Base-by-base conservation (phyloP, 495 filamentous ascomycete genomes). In the Staphylotrichum tortipilum region DNA sequence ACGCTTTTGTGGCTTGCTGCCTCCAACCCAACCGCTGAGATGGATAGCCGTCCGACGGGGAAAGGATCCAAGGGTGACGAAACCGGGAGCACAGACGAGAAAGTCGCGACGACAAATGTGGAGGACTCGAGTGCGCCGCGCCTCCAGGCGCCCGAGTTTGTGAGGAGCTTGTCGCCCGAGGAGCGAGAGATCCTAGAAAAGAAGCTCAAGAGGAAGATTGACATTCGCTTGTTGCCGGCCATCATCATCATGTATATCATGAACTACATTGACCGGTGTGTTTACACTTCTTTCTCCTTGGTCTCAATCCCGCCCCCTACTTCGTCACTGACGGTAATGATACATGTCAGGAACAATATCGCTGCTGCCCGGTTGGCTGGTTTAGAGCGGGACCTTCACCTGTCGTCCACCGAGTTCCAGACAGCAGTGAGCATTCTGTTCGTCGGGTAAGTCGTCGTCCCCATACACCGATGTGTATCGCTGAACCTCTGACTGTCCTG, bases 211-310 rank as follows among this genome's bases (percentile, higher is more conserved):
- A 69, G 78, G 44, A 86, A 84, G 60, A 83, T 87, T 24, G 84
- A 86, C 60, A 36, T 78, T 1, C 65, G 80, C 7, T 55, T 82
- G 19, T 62, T 88, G 51, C 83, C 83, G 10, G 78, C 80, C 66
- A 42, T 64, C 17, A 61, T 60, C 24, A 47, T 65, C 44, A 66
- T 69, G 74, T 89, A 89, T 59, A 85, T 90, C 55, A 65, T 89
- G 59, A 90, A 89, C 59, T 92, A 89, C 63, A 71, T 90, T 50
- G 86, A 89, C 63, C 75, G 86, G 54, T 71, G 51, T 11, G 53
- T 54, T 8, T 14, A 11, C 31, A 19, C 3, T 31, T 34, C 2
- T 34, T n/a, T n/a, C n/a, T n/a, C n/a, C n/a, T n/a, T n/a, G n/a
- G n/a, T n/a, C n/a, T 28, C 26, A 28, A 10, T 7, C 26, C 2